Base-by-base conservation (phyloP, 2,329 filamentous ascomycete species). In the Scorias spongiosa region DNA sequence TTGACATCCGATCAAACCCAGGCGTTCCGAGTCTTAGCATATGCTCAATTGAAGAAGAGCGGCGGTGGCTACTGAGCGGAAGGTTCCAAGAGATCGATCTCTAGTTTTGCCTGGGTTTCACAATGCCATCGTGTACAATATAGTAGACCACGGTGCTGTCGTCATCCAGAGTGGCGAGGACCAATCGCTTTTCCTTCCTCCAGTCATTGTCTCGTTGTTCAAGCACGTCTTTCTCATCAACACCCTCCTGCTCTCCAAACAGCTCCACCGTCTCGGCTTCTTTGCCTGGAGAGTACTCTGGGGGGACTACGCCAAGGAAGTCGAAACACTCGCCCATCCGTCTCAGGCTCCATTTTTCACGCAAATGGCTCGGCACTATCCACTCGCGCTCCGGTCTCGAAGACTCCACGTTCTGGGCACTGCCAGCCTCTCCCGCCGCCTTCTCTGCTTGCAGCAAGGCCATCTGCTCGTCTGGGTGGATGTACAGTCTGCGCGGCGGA, bases 71-170 rank as follows among this genome's bases (percentile, higher is more conserved):
- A 7, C 20, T 7, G 7, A 26, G 20, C 7, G 20, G 20, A 3
- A 26, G 7, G 20, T 26, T 26, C 20, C 20, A 26, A 26, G 20
- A 3, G 20, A 26, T 26, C 7, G 4, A 7, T 26, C 32, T 9
- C 72, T 66, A 89, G 59, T 91, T 91, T 61, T 89, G 84, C 45
- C 84, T 71, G 18, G 84, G 84, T 67, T 89, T 91, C 43, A 89
- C 82, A 50, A 88, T 78, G n/a, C 84, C 84, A 60, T 89, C 83
- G 55, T 89, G 84, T 60, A 89, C 76, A 49, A 88, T 72, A 58
- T 91, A 91, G 63, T 89, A 91, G 36, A 85, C 81, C 14, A 91
- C 72, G 0, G 84, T 89, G 50, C 84, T 88, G 63, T 91, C 84
- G 54, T 82, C 77, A 57, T 86, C 80, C 40, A 86, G 66, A 2